Conservation (phyloP, 345 rosid genomes). For the Melaleuca quinquenervia region DNA sequence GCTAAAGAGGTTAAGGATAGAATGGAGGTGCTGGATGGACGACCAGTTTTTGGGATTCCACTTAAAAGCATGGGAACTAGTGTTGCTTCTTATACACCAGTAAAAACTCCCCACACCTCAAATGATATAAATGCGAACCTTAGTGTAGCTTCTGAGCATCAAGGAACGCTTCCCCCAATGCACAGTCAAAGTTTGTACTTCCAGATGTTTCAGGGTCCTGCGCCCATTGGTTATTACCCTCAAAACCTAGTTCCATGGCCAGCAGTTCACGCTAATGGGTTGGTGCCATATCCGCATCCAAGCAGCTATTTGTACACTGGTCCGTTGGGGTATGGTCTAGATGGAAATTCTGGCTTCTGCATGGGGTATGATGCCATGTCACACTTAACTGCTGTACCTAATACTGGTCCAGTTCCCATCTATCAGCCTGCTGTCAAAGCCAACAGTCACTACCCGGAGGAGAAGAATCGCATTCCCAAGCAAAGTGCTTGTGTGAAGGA, state of each 20-base stretch:
- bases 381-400: conserved; percentile 30
- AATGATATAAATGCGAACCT: conserved; percentile 18
- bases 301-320: conserved; percentile 52
- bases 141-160: conserved; percentile 34
- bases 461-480: conserved; percentile 20
- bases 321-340: conserved; percentile 46
- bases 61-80: conserved; percentile 17
- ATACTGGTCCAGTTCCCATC: conserved; percentile 33
- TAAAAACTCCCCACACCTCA: conserved; percentile 23
- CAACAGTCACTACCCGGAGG: conserved; percentile 26
- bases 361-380: conserved; percentile 54
- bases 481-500: conserved; percentile 10
- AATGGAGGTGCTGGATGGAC: conserved; percentile 18
- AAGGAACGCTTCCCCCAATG: conserved; percentile 31
- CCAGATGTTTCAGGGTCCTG: conserved; percentile 53
- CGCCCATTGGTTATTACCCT: conserved; percentile 70
- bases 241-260: conserved; percentile 81
- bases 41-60: conserved; percentile 12
- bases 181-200: conserved; percentile 46
- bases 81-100: conserved; percentile 16
- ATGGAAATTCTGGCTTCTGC: conserved; percentile 53
- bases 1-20: conserved; percentile 15
- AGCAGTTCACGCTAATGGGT: conserved; percentile 48
- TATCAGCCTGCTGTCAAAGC: conserved; percentile 44
- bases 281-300: conserved; percentile 45